A percentile compares a stretch with the other conserved stretches of the same genome.
These are phyloP conservation scores for Penicillium tannophilum DNA, from an alignment of 495 filamentous ascomycete species.

Conservation along the genomic window DNA sequence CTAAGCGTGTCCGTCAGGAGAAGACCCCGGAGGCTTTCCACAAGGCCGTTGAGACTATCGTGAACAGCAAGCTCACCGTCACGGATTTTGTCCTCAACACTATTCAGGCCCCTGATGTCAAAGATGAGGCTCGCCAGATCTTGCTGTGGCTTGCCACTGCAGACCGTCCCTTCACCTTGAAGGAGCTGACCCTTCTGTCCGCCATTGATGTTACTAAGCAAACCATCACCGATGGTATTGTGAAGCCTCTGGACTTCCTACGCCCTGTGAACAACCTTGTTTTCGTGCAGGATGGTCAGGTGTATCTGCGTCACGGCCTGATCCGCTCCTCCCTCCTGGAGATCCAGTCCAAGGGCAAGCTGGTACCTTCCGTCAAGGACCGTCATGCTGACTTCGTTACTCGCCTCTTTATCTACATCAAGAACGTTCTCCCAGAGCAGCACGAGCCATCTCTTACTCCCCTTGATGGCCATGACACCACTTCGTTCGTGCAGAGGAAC, in stretches of 20 bases:
- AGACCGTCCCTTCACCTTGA: conserved; percentile 31
- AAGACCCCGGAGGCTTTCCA: conserved; percentile 23
- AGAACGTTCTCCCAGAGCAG: conserved; percentile 27
- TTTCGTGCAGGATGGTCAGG: conserved; percentile 35
- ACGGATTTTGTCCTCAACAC: conserved; percentile 32
- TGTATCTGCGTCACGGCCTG: conserved; percentile 38
- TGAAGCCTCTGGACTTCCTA: conserved; percentile 24
- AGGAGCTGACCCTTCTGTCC: conserved; percentile 31
- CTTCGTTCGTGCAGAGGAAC: conserved; percentile 21
- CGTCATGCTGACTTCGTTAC: conserved; percentile 34
- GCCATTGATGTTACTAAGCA: conserved; percentile 34
- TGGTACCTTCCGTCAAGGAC: conserved; percentile 31
- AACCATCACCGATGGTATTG: conserved; percentile 25
- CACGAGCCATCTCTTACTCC: conserved; percentile 33
- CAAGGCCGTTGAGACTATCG: conserved; percentile 28
- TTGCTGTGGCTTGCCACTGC: conserved; percentile 38
- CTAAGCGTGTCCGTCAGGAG: conserved; percentile 31
- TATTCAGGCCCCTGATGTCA: conserved; percentile 24
- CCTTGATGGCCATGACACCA: conserved; percentile 26
- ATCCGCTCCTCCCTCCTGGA: conserved; percentile 35
- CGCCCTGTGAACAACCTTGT: conserved; percentile 32
- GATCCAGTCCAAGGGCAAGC: conserved; percentile 31
- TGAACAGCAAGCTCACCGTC: conserved; percentile 28
- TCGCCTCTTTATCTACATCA: conserved; percentile 36
- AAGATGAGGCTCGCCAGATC: conserved; percentile 31